Percentiles rank a stretch among this genome's conserved stretches.
These are phyloP conservation scores for Cryphonectria nitschkei DNA, from an alignment of 2,329 filamentous ascomycete species.

Conservation along the genomic window DNA sequence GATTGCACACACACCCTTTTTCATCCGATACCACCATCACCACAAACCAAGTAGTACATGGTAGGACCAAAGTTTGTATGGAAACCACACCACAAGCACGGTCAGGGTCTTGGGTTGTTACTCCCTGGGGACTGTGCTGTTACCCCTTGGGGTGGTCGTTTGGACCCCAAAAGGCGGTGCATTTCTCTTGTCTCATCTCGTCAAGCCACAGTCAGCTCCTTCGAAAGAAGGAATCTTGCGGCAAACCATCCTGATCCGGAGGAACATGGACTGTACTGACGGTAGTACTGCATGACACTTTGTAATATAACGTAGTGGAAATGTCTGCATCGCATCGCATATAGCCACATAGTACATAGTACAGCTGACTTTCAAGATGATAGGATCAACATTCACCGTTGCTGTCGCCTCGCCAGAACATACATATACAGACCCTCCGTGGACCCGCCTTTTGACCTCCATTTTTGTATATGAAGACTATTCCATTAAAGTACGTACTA, in stretches of 20 bases:
- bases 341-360: background rate
- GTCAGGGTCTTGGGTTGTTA: background rate
- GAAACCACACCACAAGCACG: background rate
- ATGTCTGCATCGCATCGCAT: background rate
- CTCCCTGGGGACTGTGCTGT: background rate
- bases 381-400: background rate
- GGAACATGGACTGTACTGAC: background rate
- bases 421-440: background rate
- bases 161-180: slow-evolving; percentile 26
- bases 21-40: background rate
- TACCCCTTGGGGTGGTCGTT: background rate
- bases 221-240: background rate
- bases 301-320: background rate
- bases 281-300: background rate
- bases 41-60: background rate
- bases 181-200: slow-evolving; percentile 19
- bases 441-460: background rate
- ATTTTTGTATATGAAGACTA: background rate
- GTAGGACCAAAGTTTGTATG: background rate
- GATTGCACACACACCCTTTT: background rate
- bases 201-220: slow-evolving; percentile 19
- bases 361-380: background rate
- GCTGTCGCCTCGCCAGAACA: background rate
- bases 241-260: background rate
- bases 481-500: background rate